Percentiles rank a stretch among this genome's conserved stretches.
Conservation (phyloP, 179 eudicot species). For the Actinidia polygama region DNA sequence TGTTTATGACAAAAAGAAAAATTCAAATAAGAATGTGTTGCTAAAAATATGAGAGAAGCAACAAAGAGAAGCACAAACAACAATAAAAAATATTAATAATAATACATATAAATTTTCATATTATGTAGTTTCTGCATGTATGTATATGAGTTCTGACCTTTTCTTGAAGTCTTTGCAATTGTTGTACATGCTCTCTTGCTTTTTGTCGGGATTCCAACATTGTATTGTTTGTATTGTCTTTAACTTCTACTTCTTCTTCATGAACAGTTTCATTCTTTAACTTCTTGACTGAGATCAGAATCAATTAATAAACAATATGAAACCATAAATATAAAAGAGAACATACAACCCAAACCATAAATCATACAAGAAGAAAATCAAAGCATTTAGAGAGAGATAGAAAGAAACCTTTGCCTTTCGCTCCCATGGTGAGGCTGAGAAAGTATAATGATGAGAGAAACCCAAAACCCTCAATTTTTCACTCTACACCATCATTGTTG, state of each 20-base stretch:
- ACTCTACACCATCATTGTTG: not conserved
- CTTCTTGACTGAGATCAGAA: slow-evolving; percentile 40
- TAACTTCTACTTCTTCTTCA: slow-evolving; percentile 27
- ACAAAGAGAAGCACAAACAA: no score
- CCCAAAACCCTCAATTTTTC: slow-evolving; percentile 3
- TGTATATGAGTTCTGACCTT: slow-evolving; percentile 43
- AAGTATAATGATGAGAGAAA: not conserved
- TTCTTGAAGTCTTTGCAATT: slow-evolving; percentile 68
- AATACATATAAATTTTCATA: no score
- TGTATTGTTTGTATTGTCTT: slow-evolving; percentile 25
- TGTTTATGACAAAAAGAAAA: no score
- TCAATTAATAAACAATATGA: not conserved
- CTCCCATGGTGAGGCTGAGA: slow-evolving; percentile 27
- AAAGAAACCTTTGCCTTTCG: slow-evolving; percentile 22
- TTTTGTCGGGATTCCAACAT: slow-evolving; percentile 28
- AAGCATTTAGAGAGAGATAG: not conserved
- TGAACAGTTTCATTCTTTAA: slow-evolving; percentile 15
- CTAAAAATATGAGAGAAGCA: no score
- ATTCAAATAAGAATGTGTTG: no score
- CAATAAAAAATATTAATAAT: no score
- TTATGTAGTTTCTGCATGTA: not conserved
- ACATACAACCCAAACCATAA: slow-evolving; percentile 1
- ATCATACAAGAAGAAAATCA: not conserved
- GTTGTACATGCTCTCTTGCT: slow-evolving; percentile 58
- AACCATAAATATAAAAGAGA: not conserved